Evolutionary conservation across 169 alveolate genomes (phyloP), one percentile per base, ranked within the genome.

Genomic region (Plasmodium gallinaceum): DNA sequence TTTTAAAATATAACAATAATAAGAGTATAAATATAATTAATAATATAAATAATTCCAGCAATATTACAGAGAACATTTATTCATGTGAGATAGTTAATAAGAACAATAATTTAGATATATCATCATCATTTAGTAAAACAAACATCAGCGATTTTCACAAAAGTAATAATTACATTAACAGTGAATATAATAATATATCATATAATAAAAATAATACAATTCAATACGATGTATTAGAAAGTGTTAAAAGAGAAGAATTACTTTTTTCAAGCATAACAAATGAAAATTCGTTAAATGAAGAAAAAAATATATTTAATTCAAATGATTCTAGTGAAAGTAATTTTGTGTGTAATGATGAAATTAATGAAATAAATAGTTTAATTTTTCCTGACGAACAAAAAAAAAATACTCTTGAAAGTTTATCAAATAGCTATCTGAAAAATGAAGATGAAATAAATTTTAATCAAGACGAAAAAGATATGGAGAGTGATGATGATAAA

Each of bases 401-500:
- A 26, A 70, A 32, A 70, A 22, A 26, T 24, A 70, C 65, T 14
- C 64, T 70, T 18, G 26, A 46, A 24, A 70, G 80, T 70, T 70
- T 70, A 70, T 43, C 64, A 16, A 68, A 68, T 26, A 32, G 42
- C 7, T 9, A 43, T 68, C 10, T 16, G 9, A 45, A 68, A 68
- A 43, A 14, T 0, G 60, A 8, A 1, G 14, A 64, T 54, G n/a
- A 54, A 16, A 18, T 54, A 54, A 54, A 12, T n/a, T 54, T 22
- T 7, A 54, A 54, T 54, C 9, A 14, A 18, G 64, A 54, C 22
- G 64, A 54, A 5, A 0, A 54, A 16, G 22, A 54, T 54, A 54
- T 16, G 3, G 26, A n/a, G 2, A n/a, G 83, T 57, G 91, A 83
- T 37, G 91, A 62, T 26, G 91, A 83, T 46, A 68, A 66, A 0